Base-by-base conservation (phyloP, 1,284 basidiomycete species). In the Pseudozyma pruni region DNA sequence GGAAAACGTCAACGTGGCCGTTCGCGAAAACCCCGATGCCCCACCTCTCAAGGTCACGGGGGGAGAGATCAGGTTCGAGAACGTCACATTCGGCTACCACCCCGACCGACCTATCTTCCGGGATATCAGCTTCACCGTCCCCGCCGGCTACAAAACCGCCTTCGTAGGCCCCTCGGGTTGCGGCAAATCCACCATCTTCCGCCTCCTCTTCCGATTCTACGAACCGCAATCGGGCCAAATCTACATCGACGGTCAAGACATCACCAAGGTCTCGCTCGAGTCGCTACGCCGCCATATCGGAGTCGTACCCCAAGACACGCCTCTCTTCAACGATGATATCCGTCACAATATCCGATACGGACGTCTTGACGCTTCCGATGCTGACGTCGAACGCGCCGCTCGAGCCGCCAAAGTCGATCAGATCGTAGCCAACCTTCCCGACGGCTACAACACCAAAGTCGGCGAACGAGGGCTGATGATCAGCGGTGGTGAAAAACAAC, bases 391-490 rank as follows among this genome's bases (percentile, higher is more conserved):
- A 53, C 89, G 89, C 68, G 95, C 90, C 2, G 90, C 93, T 38
- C 85, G 85, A 80, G 90, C 91, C 83, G 96, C 95, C 32, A 92
- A 92, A 75, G 90, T 98, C 9, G 91, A 94, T 75, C 86, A 90
- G 16, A 89, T 92, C 16, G 88, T 98, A 45, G 84, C 87, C 83
- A 86, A 88, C 34, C 84, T 98, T 33, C 93, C 94, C 0, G 91
- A 94, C 4, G 90, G 90, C 46, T 98, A 95, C 83, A 79, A 84
- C 38, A 98, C 95, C 8, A 90, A 91, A 79, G 96, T 98, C 10
- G 96, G 95, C 1, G 95, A 98, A 84, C 86, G 95, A 22, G 95
- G 95, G 1, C 83, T 98, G 78, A 98, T 98, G 96, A 93, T 98
- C 55, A 94, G 92, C 14, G 95, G 95, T 0, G 95, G 96, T 0